phyloP scores from a whole-genome alignment of 1,284 basidiomycete species.

The Apiotrichum laibachii region DNA sequence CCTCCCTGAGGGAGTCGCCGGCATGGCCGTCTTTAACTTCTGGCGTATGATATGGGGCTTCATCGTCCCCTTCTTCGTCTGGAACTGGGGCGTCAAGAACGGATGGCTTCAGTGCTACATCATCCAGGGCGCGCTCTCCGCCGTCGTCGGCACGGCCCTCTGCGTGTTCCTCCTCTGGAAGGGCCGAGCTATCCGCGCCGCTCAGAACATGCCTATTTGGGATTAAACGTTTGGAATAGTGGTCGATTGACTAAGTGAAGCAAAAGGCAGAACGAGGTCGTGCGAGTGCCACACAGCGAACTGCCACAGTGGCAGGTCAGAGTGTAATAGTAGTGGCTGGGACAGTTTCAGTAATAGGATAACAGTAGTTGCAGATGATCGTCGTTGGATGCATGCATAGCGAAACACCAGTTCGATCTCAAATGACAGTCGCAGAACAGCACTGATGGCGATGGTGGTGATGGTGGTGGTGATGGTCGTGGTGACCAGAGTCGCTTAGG shows the following conservation, averaged over 20 bases:
- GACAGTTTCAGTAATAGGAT: too few species aligned
- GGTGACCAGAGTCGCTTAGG: too few species aligned
- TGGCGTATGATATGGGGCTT: conserved; percentile 50
- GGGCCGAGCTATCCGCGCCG: conserved; percentile 25
- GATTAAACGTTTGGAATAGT: background rate
- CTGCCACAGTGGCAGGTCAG: too few species aligned
- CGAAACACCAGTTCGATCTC: too few species aligned
- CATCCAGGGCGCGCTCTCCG: conserved; percentile 38
- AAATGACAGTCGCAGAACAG: too few species aligned
- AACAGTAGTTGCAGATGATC: too few species aligned
- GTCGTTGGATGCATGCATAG: too few species aligned
- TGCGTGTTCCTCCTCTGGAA: conserved; percentile 31
- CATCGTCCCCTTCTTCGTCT: conserved; percentile 45
- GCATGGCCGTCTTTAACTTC: conserved; percentile 48
- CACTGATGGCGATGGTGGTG: too few species aligned
- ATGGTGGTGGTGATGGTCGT: too few species aligned
- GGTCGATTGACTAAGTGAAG: background rate
- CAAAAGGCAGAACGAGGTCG: too few species aligned
- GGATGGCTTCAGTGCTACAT: conserved; percentile 35
- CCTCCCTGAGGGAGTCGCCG: conserved; percentile 38
- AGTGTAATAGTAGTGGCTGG: too few species aligned
- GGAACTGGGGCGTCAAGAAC: conserved; percentile 34
- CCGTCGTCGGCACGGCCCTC: conserved; percentile 21
- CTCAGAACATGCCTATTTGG: conserved; percentile 32
- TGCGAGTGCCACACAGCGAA: too few species aligned